Base-by-base conservation (phyloP, 176 grass and related monocot species). In the Lolium perenne region DNA sequence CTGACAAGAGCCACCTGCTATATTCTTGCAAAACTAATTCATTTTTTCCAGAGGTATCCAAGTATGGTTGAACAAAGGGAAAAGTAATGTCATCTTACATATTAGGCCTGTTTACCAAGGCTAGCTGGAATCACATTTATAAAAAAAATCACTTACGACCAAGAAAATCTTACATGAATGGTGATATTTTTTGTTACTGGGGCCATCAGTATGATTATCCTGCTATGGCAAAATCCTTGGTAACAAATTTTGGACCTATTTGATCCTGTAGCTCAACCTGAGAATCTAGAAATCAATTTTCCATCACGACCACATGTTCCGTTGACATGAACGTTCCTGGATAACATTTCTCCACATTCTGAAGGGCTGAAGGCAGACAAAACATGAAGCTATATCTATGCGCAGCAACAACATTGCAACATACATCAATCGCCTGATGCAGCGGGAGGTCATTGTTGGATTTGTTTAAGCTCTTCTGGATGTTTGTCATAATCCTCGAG, bases 401-500 rank as follows among this genome's bases (percentile, higher is more conserved):
- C 48, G 57, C 55, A 83, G 8, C 65, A 78, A 64, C 64, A 45
- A 2, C 47, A 55, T 61, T 45, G 17, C 66, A 72, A 63, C 80
- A 71, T 29, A 62, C 71, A 51, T n/a, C 29, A 58, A 82, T 61
- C 5, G 41, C 2, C 25, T 0, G 60, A 41, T 43, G 29, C 55
- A 78, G 25, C 38, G 3, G 38, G 14, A 65, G 43, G 59, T 86
- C 77, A 84, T 56, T 91, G 77, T 29, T 89, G 76, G 61, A 90
- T 80, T 77, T 85, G 58, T 14, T 86, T 88, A 68, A 80, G 61
- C 55, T 88, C 80, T 50, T 87, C 80, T 66, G 82, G 85, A 51
- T 89, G 73, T 49, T 88, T 84, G n/a, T 89, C 87, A 15, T 80
- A 84, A 85, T 92, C 93, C 64, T 66, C 84, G 35, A 98, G 88